These are phyloP conservation scores for Skeletonema menzelii DNA, from an alignment of 108 stramenopile genomes.

Conservation along the genomic window DNA sequence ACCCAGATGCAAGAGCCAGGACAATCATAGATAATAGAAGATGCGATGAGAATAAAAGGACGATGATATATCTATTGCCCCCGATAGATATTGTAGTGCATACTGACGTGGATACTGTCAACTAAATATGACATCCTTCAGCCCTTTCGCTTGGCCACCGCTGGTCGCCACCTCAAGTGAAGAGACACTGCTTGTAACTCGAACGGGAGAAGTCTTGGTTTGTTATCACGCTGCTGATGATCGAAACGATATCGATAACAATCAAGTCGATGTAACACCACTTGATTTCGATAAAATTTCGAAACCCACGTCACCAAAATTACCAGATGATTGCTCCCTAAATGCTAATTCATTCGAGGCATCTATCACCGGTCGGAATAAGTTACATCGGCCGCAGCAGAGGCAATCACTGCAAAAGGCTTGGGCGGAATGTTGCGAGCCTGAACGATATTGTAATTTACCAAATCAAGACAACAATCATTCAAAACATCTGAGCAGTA, in stretches of 20 bases:
- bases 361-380: background rate
- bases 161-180: constrained; percentile 7
- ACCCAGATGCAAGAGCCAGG: no score
- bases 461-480: background rate
- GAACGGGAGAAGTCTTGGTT: constrained; percentile 6
- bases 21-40: no score
- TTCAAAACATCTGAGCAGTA: background rate
- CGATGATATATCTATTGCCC: no score
- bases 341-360: background rate
- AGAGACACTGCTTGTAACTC: background rate
- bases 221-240: background rate
- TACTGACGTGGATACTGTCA: no score
- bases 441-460: background rate
- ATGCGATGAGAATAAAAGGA: no score
- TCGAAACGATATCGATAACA: background rate
- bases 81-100: no score
- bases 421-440: constrained; percentile 7
- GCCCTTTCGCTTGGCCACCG: background rate
- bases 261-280: background rate
- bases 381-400: background rate
- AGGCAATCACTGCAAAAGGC: background rate
- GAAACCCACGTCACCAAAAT: background rate
- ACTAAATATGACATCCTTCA: background rate
- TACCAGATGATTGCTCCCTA: background rate
- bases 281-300: background rate